Base-by-base conservation (phyloP, 495 filamentous ascomycete genomes). In the Penicillium lividum region DNA sequence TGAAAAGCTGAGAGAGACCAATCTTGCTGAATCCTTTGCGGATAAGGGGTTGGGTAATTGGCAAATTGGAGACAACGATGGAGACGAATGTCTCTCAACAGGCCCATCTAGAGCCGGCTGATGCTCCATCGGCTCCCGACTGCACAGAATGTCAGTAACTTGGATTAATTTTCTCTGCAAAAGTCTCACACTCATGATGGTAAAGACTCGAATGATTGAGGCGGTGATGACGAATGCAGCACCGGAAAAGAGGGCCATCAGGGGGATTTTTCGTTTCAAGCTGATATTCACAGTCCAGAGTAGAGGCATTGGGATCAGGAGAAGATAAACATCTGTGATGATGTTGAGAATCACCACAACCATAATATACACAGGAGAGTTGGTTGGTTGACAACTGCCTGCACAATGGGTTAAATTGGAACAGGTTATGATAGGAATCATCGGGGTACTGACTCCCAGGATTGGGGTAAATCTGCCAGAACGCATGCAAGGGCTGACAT, bases 1-100 rank as follows among this genome's bases (percentile, higher is more conserved):
- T 70, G 54, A 74, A 71, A n/a, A 74, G 45, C 4, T 56, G 58
- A 11, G 62, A 61, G 15, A 72, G 68, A 49, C 72, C 69, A 16
- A 72, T 61, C 38, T 69, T 71, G 42, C 60, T 64, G 49, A 67
- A 68, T 9, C 62, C 58, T 10, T 63, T 63, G 10, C 73, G 73
- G 58, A 82, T 70, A 0, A 83, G 60, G 0, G 82, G 80, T 53
- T 82, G 79, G 10, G 85, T 68, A 68, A 85, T 82, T 8, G 83
- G 83, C 38, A 83, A 67, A 59, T 85, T 86, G 46, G 77, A 76
- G 9, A 85, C 72, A 13, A 83, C 65, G 28, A 84, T 73, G 0
- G 77, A 78, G 51, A 85, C 80, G 59, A 86, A 85, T 7, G 79
- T 79, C 62, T 85, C 83, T 45, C 82, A 81, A 60, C 80, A 76